Base-by-base conservation (phyloP, 2,329 filamentous ascomycete genomes). In the Talaromyces verruculosus region DNA sequence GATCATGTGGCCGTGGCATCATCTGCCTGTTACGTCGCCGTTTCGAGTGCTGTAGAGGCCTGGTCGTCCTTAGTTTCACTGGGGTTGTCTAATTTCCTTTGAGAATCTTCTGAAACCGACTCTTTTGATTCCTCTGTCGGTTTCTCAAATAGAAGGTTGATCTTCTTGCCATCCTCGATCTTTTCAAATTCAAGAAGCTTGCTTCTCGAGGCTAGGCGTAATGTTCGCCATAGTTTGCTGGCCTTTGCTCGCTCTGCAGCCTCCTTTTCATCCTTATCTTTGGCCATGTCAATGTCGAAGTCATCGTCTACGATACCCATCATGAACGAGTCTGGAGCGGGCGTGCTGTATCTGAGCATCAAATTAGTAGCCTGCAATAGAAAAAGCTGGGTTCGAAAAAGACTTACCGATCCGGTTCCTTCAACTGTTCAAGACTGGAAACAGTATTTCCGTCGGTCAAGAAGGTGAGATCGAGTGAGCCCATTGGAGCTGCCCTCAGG, bases 211-310 rank as follows among this genome's bases (percentile, higher is more conserved):
- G 92, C 91, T 69, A 96, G 86, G 62, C 95, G 88, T 68, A 99
- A 81, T 5, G 92, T 91, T 71, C 93, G 87, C 95, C 95, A 99
- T 65, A 88, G 90, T 77, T 96, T 94, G 81, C 92, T 97, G 22
- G 89, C 88, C 76, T 96, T 96, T 64, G 88, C 85, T 69, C 91
- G 90, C 79, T 77, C 86, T 80, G 81, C 84, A 71, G 78, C 77
- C 59, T 84, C 81, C 73, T 83, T 87, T 68, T 89, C 87, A 65
- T 86, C 84, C 47, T 88, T 84, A 47, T 81, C 87, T 64, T 85
- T 85, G 10, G 91, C 90, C 84, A 94, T 92, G 22, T 93, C 91
- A 63, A 96, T 87, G 76, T 97, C 92, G 71, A 97, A 88, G 65
- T 96, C 90, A 73, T 92, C 91, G 64, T 88, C 86, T 68, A 89